A percentile compares a stretch with the other conserved stretches of the same genome.
phyloP scores from a whole-genome alignment of 345 rosid genomes.

The Sisymbrium altissimum region DNA sequence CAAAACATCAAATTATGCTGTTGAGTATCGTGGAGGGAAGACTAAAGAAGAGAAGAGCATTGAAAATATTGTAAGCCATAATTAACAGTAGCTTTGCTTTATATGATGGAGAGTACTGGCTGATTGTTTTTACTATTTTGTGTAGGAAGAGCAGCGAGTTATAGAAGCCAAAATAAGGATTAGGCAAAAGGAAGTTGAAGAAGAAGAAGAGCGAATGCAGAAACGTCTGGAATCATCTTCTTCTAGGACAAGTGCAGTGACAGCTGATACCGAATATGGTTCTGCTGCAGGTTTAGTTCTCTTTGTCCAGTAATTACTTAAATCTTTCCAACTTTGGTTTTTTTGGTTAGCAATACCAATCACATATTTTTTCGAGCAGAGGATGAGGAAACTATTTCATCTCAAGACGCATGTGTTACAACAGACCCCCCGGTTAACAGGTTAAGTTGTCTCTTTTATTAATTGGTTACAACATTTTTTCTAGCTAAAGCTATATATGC shows the following conservation, averaged over 20 bases:
- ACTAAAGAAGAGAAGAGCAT: constrained; percentile 90
- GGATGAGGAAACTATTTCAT: constrained; percentile 46
- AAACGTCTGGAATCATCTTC: constrained; percentile 63
- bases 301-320: not conserved
- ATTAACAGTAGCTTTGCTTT: not conserved
- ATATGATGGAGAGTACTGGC: not conserved
- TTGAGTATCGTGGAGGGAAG: constrained; percentile 82
- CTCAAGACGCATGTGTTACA: constrained; percentile 38
- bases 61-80: constrained; percentile 71
- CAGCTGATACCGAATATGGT: constrained; percentile 49
- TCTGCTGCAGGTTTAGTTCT: constrained; percentile 45
- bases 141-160: constrained; percentile 92
- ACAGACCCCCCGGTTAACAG: constrained; percentile 45
- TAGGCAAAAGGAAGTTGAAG: constrained; percentile 76
- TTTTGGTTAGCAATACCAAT: constrained; percentile 37
- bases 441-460: constrained; percentile 31
- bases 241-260: constrained; percentile 40
- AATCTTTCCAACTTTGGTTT: not conserved
- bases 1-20: constrained; percentile 86
- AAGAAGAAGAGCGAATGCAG: constrained; percentile 75
- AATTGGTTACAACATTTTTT: not conserved
- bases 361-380: constrained; percentile 37
- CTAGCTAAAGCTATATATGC: not conserved
- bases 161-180: constrained; percentile 90
- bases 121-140: constrained; percentile 11